phyloP scores from a whole-genome alignment of 2,329 filamentous ascomycete species.

The Monosporascus sp. region DNA sequence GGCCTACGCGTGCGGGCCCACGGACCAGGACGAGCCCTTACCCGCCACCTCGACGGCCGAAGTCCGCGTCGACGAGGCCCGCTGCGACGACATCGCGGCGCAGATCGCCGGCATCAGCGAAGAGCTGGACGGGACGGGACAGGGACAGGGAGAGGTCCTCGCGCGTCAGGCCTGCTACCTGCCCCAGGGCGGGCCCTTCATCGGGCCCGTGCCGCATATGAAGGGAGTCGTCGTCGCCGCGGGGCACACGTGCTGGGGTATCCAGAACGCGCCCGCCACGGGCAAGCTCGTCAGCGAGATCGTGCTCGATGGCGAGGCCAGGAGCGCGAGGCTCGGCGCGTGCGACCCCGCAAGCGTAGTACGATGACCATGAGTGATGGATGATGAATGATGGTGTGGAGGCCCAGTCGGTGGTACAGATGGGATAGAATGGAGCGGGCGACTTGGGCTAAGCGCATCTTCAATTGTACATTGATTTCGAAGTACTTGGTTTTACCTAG shows the following conservation, averaged over 20 bases:
- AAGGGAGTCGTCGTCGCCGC: constrained; percentile 63
- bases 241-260: constrained; percentile 79
- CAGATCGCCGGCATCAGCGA: constrained; percentile 51
- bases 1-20: constrained; percentile 68
- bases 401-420: too few species aligned
- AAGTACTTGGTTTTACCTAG: too few species aligned
- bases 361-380: constrained; percentile 7
- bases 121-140: constrained; percentile 39
- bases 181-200: constrained; percentile 63
- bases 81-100: constrained; percentile 65
- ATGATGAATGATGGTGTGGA: too few species aligned
- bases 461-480: too few species aligned
- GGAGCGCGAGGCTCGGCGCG: constrained; percentile 49
- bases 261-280: constrained; percentile 73
- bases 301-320: constrained; percentile 54
- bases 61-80: constrained; percentile 58
- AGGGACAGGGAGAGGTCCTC: constrained; percentile 38
- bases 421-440: too few species aligned
- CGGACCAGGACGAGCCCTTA: constrained; percentile 57
- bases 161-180: constrained; percentile 71
- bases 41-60: constrained; percentile 52
- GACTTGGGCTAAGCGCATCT: too few species aligned
- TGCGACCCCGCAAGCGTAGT: constrained; percentile 49
- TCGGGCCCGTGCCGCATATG: constrained; percentile 58
- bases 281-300: constrained; percentile 61